Base-by-base conservation (phyloP, 495 filamentous ascomycete genomes). In the Xylaria acuta region DNA sequence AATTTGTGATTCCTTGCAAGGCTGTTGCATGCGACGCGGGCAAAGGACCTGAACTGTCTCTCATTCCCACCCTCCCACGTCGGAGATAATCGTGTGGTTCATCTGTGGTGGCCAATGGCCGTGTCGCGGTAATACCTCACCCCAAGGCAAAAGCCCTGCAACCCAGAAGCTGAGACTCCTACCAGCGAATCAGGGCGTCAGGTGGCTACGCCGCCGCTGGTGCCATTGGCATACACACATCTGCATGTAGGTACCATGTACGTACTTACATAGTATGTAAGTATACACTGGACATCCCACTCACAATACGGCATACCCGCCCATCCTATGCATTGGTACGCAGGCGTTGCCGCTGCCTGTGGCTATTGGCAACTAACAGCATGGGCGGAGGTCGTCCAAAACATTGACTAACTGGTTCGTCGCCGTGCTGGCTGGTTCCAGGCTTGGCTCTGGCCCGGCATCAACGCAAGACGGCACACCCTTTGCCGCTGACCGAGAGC, bases 21-120 rank as follows among this genome's bases (percentile, higher is more conserved):
- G 77, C 77, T 79, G 75, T 73, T 79, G 77, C 77, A 79, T 79
- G 76, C 76, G 70, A 70, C 74, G 71, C 71, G 60, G 62, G 72
- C 74, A 49, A 69, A 60, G 66, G 67, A 78, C 75, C 76, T 76
- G 75, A 74, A 72, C 73, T 68, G 72, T 78, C 71, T 75, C 74
- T 74, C 71, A 73, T 76, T 79, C 70, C 75, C 49, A 77, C 75
- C 64, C 69, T 54, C 32, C 58, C 64, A 73, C 64, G 73, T 78
- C 77, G 77, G 77, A 79, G 77, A 78, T 79, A 78, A 77, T 79
- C 74, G 74, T 71, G 69, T 45, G 63, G 70, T 72, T 72, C 70
- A 66, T 72, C 70, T 72, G 38, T 51, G 40, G 62, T 67, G 38
- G 51, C 70, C 70, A 72, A 65, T 72, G 53, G 49, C 70, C n/a